phyloP scores from a whole-genome alignment of 192 early-diverging fungal genomes.

The Coemansia sp. region DNA sequence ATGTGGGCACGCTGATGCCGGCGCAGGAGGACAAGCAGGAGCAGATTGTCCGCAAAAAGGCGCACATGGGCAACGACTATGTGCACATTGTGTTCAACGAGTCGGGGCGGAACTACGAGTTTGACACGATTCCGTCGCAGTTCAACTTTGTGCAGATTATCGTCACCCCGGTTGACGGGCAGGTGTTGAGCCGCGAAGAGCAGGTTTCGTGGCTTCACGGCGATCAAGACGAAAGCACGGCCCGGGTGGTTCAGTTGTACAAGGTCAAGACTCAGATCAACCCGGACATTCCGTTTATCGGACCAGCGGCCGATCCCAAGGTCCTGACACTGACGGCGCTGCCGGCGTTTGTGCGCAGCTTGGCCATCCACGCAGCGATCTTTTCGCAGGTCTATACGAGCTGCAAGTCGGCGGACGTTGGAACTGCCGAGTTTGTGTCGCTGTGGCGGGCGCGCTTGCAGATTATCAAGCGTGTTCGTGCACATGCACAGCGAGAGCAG shows the following conservation, averaged over 20 bases:
- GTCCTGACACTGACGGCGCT: constrained; percentile 76
- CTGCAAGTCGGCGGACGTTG: constrained; percentile 55
- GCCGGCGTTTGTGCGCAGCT: constrained; percentile 76
- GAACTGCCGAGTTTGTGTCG: constrained; percentile 68
- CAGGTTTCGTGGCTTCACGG: constrained; percentile 32
- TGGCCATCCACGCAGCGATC: constrained; percentile 86
- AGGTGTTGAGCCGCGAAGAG: constrained; percentile 59
- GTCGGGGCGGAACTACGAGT: constrained; percentile 73
- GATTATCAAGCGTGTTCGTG: constrained; percentile 80
- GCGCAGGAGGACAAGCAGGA: constrained; percentile 67
- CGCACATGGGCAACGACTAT: constrained; percentile 97
- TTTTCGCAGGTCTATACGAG: constrained; percentile 83
- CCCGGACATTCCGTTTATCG: constrained; percentile 77
- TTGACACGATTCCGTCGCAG: constrained; percentile 89
- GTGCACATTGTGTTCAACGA: constrained; percentile 95
- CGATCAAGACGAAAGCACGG: constrained; percentile 1
- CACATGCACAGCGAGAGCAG: constrained; percentile 16
- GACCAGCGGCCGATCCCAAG: constrained; percentile 78
- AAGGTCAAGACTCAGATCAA: constrained; percentile 66
- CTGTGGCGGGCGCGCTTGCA: constrained; percentile 87
- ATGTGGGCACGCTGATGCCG: constrained; percentile 94
- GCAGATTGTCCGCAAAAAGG: constrained; percentile 84
- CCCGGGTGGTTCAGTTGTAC: constrained; percentile 48
- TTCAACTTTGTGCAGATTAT: constrained; percentile 97
- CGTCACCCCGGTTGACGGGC: constrained; percentile 79